phyloP scores from a whole-genome alignment of 202 grass and related monocot species.

The Panicum virgatum region DNA sequence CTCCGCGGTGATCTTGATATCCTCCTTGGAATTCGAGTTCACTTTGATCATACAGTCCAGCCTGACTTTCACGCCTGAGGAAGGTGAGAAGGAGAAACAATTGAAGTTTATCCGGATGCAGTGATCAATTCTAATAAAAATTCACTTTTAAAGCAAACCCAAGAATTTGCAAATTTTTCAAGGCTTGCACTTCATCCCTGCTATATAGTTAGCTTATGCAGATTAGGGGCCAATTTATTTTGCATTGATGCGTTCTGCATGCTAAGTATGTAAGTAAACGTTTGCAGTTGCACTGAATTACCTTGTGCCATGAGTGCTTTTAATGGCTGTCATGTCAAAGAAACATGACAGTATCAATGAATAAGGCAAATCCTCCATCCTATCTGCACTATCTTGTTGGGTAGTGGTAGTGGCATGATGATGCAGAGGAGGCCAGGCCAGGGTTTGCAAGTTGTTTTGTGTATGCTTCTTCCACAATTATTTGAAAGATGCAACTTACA shows the following conservation, averaged over 20 bases:
- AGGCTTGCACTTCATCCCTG: not conserved
- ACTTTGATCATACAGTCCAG: conserved; percentile 68
- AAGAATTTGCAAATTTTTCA: not conserved
- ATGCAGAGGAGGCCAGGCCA: not conserved
- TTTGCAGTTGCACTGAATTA: not conserved
- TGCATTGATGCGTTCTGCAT: not conserved
- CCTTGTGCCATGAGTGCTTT: not conserved
- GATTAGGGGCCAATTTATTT: not conserved
- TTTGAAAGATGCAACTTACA: not conserved
- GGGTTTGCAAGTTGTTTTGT: conserved; percentile 2
- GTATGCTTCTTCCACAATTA: not conserved
- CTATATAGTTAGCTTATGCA: not conserved
- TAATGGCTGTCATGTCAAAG: not conserved
- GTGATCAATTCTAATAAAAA: not conserved
- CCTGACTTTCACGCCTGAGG: conserved; percentile 69
- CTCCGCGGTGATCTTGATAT: conserved; percentile 70
- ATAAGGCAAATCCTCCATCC: not conserved
- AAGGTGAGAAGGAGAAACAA: not conserved
- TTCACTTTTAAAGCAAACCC: too few relatives aligned
- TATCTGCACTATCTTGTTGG: not conserved
- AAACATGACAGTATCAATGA: too few relatives aligned
- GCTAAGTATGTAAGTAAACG: not conserved
- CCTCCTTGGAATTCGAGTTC: conserved; percentile 48
- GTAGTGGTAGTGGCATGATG: not conserved
- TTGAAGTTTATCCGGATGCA: not conserved